These are phyloP conservation scores for Penicillium concentricum DNA, from an alignment of 2,329 filamentous ascomycete genomes.

Conservation along the genomic window DNA sequence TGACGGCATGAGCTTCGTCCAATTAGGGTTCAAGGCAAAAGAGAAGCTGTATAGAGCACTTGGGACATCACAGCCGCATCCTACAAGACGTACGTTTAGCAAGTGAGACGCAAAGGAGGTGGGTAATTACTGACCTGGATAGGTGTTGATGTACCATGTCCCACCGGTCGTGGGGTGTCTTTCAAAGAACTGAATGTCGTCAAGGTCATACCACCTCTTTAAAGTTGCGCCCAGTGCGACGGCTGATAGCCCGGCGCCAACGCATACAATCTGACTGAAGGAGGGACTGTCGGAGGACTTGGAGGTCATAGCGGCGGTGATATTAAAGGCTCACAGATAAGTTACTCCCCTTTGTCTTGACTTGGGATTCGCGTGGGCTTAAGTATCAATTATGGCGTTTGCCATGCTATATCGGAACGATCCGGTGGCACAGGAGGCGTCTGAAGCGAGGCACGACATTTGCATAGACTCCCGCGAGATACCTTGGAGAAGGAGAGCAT, in stretches of 20 bases:
- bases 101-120: no score
- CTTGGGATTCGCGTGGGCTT: not conserved
- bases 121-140: constrained; percentile 45
- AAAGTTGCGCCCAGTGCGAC: constrained; percentile 60
- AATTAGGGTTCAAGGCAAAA: constrained; percentile 52
- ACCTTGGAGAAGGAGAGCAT: no score
- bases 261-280: constrained; percentile 32
- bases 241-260: constrained; percentile 61
- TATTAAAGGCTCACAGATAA: not conserved
- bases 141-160: constrained; percentile 63
- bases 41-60: constrained; percentile 50
- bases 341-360: no score
- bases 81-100: constrained; percentile 18
- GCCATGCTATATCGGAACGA: not conserved
- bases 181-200: constrained; percentile 61
- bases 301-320: not conserved
- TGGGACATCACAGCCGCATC: constrained; percentile 54
- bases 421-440: not conserved
- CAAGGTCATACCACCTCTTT: constrained; percentile 56
- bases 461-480: not conserved
- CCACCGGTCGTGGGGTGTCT: constrained; percentile 56
- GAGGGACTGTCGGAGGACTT: constrained; percentile 7
- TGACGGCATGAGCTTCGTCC: constrained; percentile 50
- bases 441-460: not conserved
- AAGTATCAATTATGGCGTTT: not conserved